These are phyloP conservation scores for Tolypocladium nubicola DNA, from an alignment of 2,329 filamentous ascomycete genomes.

Conservation along the genomic window DNA sequence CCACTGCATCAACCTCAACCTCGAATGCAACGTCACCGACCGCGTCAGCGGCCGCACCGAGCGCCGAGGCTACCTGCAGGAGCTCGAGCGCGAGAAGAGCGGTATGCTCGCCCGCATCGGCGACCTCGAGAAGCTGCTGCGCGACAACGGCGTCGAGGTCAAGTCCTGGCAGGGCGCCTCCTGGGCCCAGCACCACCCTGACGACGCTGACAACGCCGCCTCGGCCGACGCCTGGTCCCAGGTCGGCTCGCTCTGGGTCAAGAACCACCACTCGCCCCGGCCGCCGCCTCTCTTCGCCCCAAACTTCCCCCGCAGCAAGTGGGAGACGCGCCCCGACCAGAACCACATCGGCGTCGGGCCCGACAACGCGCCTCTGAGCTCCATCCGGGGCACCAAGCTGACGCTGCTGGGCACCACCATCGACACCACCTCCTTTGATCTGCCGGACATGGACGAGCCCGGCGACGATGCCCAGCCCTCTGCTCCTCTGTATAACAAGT, in stretches of 20 bases:
- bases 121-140: slow-evolving; percentile 57
- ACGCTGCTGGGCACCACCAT: slow-evolving; percentile 72
- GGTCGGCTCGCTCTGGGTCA: slow-evolving; percentile 23
- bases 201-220: slow-evolving; percentile 14
- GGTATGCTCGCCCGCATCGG: slow-evolving; percentile 56
- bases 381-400: slow-evolving; percentile 66
- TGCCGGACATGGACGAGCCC: slow-evolving; percentile 52
- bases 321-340: slow-evolving; percentile 39
- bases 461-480: slow-evolving; percentile 23
- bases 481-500: slow-evolving; percentile 55
- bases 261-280: slow-evolving; percentile 13
- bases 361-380: slow-evolving; percentile 55
- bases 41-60: slow-evolving; percentile 75
- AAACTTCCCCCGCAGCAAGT: slow-evolving; percentile 19
- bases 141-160: slow-evolving; percentile 49
- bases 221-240: slow-evolving; percentile 18
- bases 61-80: slow-evolving; percentile 66
- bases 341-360: slow-evolving; percentile 56
- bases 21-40: slow-evolving; percentile 77
- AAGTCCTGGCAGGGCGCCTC: slow-evolving; percentile 33
- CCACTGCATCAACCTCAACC: slow-evolving; percentile 65
- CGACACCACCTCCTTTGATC: slow-evolving; percentile 64
- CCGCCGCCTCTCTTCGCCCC: slow-evolving; percentile 13
- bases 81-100: slow-evolving; percentile 62
- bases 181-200: slow-evolving; percentile 16